These are phyloP conservation scores for Lineolata rhizophorae DNA, from an alignment of 495 filamentous ascomycete genomes.

Conservation along the genomic window DNA sequence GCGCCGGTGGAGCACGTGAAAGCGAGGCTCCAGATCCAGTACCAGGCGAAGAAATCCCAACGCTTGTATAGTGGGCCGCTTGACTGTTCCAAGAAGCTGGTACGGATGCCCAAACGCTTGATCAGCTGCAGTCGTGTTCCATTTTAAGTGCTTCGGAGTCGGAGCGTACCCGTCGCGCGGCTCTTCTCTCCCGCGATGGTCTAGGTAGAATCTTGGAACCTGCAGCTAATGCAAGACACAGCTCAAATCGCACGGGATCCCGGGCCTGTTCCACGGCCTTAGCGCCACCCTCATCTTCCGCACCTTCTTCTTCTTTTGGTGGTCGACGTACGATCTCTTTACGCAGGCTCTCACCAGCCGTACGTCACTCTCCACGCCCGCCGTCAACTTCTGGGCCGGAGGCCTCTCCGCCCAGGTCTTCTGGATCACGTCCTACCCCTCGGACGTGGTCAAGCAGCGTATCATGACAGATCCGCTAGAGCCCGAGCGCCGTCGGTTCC, in stretches of 20 bases:
- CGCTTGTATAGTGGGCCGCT: slow-evolving; percentile 69
- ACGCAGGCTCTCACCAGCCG: slow-evolving; percentile 39
- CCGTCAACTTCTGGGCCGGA: slow-evolving; percentile 92
- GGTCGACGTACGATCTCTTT: slow-evolving; percentile 76
- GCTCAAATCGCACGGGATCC: slow-evolving; percentile 41
- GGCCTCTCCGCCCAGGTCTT: slow-evolving; percentile 82
- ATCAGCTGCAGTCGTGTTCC: neutral
- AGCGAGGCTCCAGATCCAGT: slow-evolving; percentile 82
- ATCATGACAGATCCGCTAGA: slow-evolving; percentile 85
- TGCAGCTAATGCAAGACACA: no score
- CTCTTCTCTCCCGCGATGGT: no score
- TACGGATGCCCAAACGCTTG: slow-evolving; percentile 16
- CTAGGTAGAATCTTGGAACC: no score
- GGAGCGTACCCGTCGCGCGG: no score
- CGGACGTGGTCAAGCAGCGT: slow-evolving; percentile 92
- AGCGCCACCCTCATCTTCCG: slow-evolving; percentile 71
- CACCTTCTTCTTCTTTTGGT: slow-evolving; percentile 93
- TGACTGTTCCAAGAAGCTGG: slow-evolving; percentile 56
- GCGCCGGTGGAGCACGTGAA: slow-evolving; percentile 94
- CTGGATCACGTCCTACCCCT: slow-evolving; percentile 80
- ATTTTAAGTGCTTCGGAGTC: no score
- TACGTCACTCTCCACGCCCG: slow-evolving; percentile 52
- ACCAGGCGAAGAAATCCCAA: slow-evolving; percentile 48
- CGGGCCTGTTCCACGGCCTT: slow-evolving; percentile 68
- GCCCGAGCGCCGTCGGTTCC: slow-evolving; percentile 43